phyloP scores from a whole-genome alignment of 306 rosid species.

The Elaeagnus macrophylla region DNA sequence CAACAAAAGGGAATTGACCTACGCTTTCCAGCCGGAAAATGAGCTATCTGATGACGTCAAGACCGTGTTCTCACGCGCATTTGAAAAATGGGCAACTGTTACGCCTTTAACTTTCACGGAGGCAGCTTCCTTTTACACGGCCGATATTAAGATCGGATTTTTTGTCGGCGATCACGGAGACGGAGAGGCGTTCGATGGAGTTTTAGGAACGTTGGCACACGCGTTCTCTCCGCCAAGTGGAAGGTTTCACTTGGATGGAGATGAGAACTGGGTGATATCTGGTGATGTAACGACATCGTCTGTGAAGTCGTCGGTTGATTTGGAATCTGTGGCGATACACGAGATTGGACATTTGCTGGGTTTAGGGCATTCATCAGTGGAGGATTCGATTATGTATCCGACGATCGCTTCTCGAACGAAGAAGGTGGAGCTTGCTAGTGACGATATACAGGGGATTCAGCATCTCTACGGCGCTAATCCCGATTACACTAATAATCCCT shows the following conservation, averaged over 20 bases:
- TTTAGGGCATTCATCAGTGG: slow-evolving; percentile 55
- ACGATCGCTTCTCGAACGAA: slow-evolving; percentile 61
- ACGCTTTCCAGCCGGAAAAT: slow-evolving; percentile 41
- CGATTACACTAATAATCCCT: slow-evolving; percentile 14
- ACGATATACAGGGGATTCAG: slow-evolving; percentile 68
- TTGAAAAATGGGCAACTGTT: slow-evolving; percentile 52
- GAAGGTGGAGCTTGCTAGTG: slow-evolving; percentile 48
- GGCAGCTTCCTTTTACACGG: slow-evolving; percentile 30
- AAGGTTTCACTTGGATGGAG: slow-evolving; percentile 71
- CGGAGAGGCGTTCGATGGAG: slow-evolving; percentile 77
- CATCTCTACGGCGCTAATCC: slow-evolving; percentile 77
- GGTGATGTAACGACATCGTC: slow-evolving; percentile 26
- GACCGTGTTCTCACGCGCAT: slow-evolving; percentile 35
- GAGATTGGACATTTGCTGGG: slow-evolving; percentile 90
- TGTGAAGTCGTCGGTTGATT: slow-evolving; percentile 48
- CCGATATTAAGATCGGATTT: slow-evolving; percentile 64
- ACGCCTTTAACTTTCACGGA: slow-evolving; percentile 61
- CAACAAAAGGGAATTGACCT: slow-evolving; percentile 49
- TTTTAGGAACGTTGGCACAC: slow-evolving; percentile 70
- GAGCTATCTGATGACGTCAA: slow-evolving; percentile 23
- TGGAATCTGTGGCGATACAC: slow-evolving; percentile 77
- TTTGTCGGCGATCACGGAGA: slow-evolving; percentile 74
- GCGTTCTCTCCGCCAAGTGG: slow-evolving; percentile 76
- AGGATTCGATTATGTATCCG: slow-evolving; percentile 74
- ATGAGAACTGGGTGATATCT: slow-evolving; percentile 56